Conservation (phyloP, 1,284 basidiomycete species). For the Nidula niveotomentosa region DNA sequence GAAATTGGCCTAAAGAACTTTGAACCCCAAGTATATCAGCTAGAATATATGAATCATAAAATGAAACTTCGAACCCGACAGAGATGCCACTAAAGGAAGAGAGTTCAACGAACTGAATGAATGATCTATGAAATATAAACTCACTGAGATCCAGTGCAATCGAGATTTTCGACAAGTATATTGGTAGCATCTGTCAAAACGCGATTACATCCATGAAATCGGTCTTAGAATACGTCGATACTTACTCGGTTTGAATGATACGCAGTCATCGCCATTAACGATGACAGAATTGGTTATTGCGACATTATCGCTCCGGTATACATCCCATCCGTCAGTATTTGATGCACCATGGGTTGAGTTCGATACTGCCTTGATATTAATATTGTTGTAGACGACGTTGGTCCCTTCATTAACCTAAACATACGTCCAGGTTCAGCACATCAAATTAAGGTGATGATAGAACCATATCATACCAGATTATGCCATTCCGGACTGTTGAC, state of each 20-base stretch:
- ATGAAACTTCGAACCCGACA: conserved; percentile 41
- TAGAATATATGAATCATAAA: not conserved
- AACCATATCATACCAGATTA: conserved; percentile 47
- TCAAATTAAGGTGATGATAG: not conserved
- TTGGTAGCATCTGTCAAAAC: conserved; percentile 44
- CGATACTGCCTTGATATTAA: conserved; percentile 42
- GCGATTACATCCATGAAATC: not conserved
- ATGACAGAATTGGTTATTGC: conserved; percentile 52
- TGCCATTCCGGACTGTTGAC: conserved; percentile 49
- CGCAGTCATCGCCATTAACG: conserved; percentile 64
- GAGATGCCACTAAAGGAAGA: conserved; percentile 48
- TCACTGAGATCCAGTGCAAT: conserved; percentile 61
- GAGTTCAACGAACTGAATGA: not conserved
- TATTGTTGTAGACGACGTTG: conserved; percentile 46
- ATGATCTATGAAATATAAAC: conserved; percentile 9
- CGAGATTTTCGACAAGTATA: conserved; percentile 56
- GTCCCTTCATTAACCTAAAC: conserved; percentile 40
- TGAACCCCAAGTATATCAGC: too few species aligned
- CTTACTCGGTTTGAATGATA: conserved; percentile 67
- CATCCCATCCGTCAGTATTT: conserved; percentile 69
- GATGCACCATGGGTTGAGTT: conserved; percentile 39
- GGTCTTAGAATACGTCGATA: not conserved
- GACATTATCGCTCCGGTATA: conserved; percentile 56
- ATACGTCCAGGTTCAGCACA: not conserved
- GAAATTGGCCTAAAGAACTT: conserved; percentile 51